Percentiles rank a stretch among this genome's conserved stretches.
phyloP scores from a whole-genome alignment of 2,329 filamentous ascomycete genomes.

The Apiospora rasikravindrae region DNA sequence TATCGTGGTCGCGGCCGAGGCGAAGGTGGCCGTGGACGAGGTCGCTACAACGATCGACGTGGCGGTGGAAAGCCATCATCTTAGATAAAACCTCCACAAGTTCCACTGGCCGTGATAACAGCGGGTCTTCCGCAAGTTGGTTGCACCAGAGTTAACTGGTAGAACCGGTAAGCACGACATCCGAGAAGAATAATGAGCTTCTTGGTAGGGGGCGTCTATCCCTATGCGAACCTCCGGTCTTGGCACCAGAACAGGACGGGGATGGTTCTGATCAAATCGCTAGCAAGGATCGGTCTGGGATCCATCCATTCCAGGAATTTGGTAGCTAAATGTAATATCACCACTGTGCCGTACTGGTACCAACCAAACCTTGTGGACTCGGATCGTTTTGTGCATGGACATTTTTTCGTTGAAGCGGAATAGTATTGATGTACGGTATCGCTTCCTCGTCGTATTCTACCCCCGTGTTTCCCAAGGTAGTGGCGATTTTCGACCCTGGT shows the following conservation, averaged over 20 bases:
- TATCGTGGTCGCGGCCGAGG: conserved; percentile 37
- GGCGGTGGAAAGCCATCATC: conserved; percentile 27
- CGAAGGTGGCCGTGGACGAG: conserved; percentile 36
- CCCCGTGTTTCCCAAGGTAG: not conserved
- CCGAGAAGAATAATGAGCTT: not conserved
- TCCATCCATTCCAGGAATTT: not conserved
- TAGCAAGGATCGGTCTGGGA: conserved; percentile 5
- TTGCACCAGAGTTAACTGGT: not conserved
- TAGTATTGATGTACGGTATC: not conserved
- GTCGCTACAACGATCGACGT: conserved; percentile 36
- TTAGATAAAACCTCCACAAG: conserved; percentile 27
- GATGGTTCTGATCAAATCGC: not conserved
- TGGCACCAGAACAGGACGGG: not conserved
- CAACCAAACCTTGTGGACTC: not conserved
- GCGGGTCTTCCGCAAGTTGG: conserved; percentile 25
- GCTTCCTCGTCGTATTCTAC: not conserved
- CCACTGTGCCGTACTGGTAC: conserved; percentile 3
- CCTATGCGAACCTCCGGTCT: not conserved
- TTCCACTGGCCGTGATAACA: conserved; percentile 13
- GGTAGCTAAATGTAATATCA: conserved; percentile 15
- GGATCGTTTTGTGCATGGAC: not conserved
- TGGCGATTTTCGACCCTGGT: not conserved
- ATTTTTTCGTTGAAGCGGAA: not conserved
- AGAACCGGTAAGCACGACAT: not conserved
- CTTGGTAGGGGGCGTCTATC: not conserved